Percentiles rank a stretch among this genome's conserved stretches.
phyloP scores from a whole-genome alignment of 352 stramenopile species.

The Pythium brachiatum region DNA sequence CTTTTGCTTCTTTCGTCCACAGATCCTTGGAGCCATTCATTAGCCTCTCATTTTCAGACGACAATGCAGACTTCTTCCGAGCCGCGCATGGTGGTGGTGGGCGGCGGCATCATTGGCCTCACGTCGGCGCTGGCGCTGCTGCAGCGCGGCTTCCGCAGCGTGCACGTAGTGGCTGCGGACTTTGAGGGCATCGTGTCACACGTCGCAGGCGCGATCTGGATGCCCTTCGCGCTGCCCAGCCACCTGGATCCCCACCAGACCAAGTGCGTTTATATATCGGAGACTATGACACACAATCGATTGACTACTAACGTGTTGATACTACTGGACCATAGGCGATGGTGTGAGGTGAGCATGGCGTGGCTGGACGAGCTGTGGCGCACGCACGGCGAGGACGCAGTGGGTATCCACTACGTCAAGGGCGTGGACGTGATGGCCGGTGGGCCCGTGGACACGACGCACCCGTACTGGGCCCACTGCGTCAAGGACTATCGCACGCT shows the following conservation, averaged over 20 bases:
- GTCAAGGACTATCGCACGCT: constrained; percentile 57
- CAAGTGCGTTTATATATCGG: constrained; percentile 23
- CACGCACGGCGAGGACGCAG: constrained; percentile 35
- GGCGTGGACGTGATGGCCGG: constrained; percentile 44
- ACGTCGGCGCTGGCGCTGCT: constrained; percentile 64
- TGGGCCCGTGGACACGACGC: constrained; percentile 26
- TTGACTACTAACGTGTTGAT: not conserved
- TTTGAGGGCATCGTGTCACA: constrained; percentile 69
- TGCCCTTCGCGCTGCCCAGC: constrained; percentile 57
- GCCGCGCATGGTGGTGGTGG: constrained; percentile 49
- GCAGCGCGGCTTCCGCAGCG: constrained; percentile 40
- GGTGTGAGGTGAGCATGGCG: constrained; percentile 61
- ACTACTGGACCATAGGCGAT: constrained; percentile 31
- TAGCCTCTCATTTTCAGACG: no score
- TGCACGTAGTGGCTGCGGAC: constrained; percentile 45
- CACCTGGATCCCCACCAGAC: constrained; percentile 35
- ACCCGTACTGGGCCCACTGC: constrained; percentile 70
- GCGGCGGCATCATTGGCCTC: constrained; percentile 65
- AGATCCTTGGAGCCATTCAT: no score
- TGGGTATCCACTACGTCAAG: constrained; percentile 53
- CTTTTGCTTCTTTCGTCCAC: no score
- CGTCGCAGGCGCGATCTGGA: constrained; percentile 68
- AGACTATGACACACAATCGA: not conserved
- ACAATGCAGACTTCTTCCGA: not conserved
- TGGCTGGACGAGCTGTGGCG: constrained; percentile 48